Conservation (phyloP, 2,329 filamentous ascomycete species). For the Didymella pinodella region DNA sequence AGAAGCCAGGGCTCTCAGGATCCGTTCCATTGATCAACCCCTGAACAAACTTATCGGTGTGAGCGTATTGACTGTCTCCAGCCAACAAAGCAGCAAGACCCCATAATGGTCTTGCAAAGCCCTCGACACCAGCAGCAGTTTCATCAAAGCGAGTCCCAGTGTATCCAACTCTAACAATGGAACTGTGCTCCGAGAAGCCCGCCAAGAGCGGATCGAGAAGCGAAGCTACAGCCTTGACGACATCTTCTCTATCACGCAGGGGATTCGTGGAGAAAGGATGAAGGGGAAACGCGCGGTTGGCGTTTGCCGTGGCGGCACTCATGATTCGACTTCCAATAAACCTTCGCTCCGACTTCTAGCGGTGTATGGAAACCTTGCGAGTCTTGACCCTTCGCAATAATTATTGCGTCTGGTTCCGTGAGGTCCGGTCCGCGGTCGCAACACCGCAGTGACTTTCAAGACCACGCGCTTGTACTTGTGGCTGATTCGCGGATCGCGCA, state of each 20-base stretch:
- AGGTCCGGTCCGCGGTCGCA: slow-evolving; percentile 15
- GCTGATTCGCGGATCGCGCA: slow-evolving; percentile 8
- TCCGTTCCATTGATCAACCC: slow-evolving; percentile 76
- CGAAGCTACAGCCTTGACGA: slow-evolving; percentile 53
- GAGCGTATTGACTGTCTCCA: slow-evolving; percentile 70
- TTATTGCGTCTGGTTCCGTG: slow-evolving; percentile 17
- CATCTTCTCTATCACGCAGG: slow-evolving; percentile 52
- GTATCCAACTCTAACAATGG: slow-evolving; percentile 72
- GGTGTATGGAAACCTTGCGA: slow-evolving; percentile 1
- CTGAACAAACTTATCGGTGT: slow-evolving; percentile 71
- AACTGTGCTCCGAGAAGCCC: slow-evolving; percentile 73
- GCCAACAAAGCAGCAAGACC: slow-evolving; percentile 74
- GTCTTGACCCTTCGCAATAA: slow-evolving; percentile 17
- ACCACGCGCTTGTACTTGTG: slow-evolving; percentile 10
- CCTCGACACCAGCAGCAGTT: slow-evolving; percentile 78
- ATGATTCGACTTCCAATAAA: slow-evolving; percentile 11
- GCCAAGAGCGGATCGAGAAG: slow-evolving; percentile 75
- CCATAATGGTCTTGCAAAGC: slow-evolving; percentile 78
- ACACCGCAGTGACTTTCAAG: not conserved
- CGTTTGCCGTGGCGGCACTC: slow-evolving; percentile 25
- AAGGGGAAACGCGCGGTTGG: slow-evolving; percentile 53
- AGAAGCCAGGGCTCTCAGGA: slow-evolving; percentile 74
- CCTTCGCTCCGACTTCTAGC: slow-evolving; percentile 1
- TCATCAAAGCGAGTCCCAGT: slow-evolving; percentile 81
- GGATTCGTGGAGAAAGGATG: slow-evolving; percentile 56